phyloP scores from a whole-genome alignment of 1,284 basidiomycete species.

The Rhodotorula glutinis region DNA sequence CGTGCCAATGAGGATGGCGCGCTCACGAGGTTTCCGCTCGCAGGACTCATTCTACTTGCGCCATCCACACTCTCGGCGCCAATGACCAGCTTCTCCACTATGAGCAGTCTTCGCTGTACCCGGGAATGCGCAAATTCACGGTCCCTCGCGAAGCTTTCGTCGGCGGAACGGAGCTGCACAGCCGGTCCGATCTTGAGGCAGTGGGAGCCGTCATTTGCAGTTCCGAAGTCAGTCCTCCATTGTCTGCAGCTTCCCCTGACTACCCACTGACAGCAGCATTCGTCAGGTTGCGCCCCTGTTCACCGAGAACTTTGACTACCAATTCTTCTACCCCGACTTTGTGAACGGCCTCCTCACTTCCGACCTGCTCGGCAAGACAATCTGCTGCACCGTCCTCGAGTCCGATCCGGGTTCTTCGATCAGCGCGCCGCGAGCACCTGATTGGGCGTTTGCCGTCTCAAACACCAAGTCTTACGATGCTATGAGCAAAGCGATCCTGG shows the following conservation, averaged over 20 bases:
- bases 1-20: constrained; percentile 37
- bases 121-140: constrained; percentile 27
- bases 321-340: constrained; percentile 85
- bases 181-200: constrained; percentile 43
- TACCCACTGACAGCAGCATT: not conserved
- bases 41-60: constrained; percentile 33
- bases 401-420: not conserved
- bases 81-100: constrained; percentile 37
- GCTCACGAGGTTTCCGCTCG: not conserved
- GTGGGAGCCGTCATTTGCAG: constrained; percentile 74
- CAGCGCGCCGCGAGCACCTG: not conserved
- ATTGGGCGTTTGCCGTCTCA: constrained; percentile 42
- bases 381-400: constrained; percentile 79
- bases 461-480: constrained; percentile 79
- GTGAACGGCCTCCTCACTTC: constrained; percentile 95
- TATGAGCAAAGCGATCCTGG: constrained; percentile 85
- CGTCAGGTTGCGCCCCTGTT: constrained; percentile 87
- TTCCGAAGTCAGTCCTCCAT: constrained; percentile 46
- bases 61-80: constrained; percentile 27
- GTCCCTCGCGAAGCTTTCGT: constrained; percentile 51
- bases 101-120: constrained; percentile 34
- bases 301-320: constrained; percentile 99
- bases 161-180: constrained; percentile 58
- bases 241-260: not conserved
- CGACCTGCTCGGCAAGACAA: constrained; percentile 91